These are phyloP conservation scores for Albophoma yamanashiensis DNA, from an alignment of 2,329 filamentous ascomycete species.

Conservation along the genomic window DNA sequence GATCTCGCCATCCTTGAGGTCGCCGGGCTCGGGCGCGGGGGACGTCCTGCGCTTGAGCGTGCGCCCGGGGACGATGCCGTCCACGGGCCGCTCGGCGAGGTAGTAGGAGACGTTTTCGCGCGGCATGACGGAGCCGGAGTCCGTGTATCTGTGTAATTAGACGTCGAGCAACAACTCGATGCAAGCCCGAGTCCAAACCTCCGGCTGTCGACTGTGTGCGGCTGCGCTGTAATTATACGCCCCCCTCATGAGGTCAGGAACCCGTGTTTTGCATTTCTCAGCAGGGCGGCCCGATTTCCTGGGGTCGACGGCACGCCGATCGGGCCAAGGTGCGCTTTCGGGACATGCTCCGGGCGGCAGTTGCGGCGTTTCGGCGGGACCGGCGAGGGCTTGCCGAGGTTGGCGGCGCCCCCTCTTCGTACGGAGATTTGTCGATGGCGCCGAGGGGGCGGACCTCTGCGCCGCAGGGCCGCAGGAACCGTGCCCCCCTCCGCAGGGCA, in stretches of 20 bases:
- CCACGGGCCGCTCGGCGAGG: slow-evolving; percentile 53
- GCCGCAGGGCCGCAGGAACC: too few relatives aligned
- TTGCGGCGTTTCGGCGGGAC: not conserved
- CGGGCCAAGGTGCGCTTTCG: not conserved
- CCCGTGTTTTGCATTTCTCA: not conserved
- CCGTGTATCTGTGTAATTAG: too few relatives aligned
- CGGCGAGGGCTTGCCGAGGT: not conserved
- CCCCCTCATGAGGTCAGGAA: not conserved
- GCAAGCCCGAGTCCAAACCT: too few relatives aligned
- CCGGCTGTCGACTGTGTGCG: too few relatives aligned
- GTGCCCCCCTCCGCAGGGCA: too few relatives aligned
- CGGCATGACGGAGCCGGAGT: slow-evolving; percentile 22
- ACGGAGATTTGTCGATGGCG: not conserved
- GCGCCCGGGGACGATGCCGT: slow-evolving; percentile 49
- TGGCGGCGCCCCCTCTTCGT: not conserved
- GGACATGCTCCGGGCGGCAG: not conserved
- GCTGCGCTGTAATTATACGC: not conserved
- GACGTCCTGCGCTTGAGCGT: slow-evolving; percentile 48
- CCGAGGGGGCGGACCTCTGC: not conserved
- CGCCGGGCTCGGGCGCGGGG: slow-evolving; percentile 37
- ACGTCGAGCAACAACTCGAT: too few relatives aligned
- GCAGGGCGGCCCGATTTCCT: not conserved
- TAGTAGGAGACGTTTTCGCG: slow-evolving; percentile 39
- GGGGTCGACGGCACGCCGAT: not conserved
- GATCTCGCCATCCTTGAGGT: slow-evolving; percentile 54